Evolutionary conservation across 805 yeast species (phyloP), one percentile per base, ranked within the genome.

Genomic region (Candida hispaniensis): DNA sequence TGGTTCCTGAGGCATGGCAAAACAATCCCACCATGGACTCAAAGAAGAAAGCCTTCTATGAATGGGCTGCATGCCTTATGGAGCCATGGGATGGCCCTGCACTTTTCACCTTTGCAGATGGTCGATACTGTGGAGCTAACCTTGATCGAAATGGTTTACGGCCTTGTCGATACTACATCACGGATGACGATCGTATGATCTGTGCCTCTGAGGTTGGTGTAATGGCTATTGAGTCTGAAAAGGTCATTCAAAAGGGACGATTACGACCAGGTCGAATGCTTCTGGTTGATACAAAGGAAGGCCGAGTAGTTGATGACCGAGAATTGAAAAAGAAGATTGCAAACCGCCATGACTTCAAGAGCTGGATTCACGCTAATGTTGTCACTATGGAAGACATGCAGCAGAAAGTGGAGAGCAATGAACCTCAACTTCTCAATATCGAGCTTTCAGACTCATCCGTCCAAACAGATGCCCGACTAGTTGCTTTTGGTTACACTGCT

Each of bases 81-180:
- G 98, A 88, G 64, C 97, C 97, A 6, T 88, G 98, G 98, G 98
- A 88, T 62, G 98, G 98, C 46, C 98, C 98, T 12, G 97, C 97
- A 20, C 64, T 91, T 47, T 81, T 88, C 65, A 85, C 94, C 18
- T 91, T 88, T 59, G 88, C 96, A 21, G 97, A 88, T 59, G 96
- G 94, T 48, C 72, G 97, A 50, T 88, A 82, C 69, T 83, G 95
- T 63, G 98, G 98, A 66, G 98, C 98, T 32, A 86, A 86, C 58
- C 70, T 91, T 47, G 98, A 88, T 63, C 75, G 98, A 63, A 88
- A 91, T 56, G 98, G 98, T 44, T 70, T 88, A 53, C 79, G 98
- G 64, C 98, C 98, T 21, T 91, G 98, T 66, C 82, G 98, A 56
- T 88, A 82, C 67, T 91, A 91, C 59, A 76, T 91, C 48, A 86